Evolutionary conservation across 139 green algal species (phyloP).

Genomic region (Picochlorum costavermella): DNA sequence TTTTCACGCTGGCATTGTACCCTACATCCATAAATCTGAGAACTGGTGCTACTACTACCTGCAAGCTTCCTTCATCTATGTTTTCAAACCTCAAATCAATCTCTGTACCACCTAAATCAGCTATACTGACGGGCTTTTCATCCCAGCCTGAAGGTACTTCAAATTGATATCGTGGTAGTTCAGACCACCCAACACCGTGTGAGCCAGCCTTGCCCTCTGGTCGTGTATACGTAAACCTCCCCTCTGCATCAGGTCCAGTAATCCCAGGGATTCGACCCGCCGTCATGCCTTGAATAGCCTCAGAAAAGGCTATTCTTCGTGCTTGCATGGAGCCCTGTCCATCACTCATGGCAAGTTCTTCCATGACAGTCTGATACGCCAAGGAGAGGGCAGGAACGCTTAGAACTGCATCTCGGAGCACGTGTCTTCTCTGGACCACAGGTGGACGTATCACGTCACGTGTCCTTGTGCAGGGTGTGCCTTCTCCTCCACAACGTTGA

Average conservation of each 20-base stretch:
- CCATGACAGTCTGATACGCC: too few species aligned
- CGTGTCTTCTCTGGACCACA: too few species aligned
- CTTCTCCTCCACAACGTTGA: too few species aligned
- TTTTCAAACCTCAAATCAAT: conserved; percentile 55
- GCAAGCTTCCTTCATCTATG: conserved; percentile 55
- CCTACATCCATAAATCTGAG: conserved; percentile 65
- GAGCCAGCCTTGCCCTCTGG: conserved; percentile 75
- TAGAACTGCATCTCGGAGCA: too few species aligned
- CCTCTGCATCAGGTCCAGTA: conserved; percentile 39
- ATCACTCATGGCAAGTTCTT: too few species aligned
- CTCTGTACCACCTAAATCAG: conserved; percentile 89
- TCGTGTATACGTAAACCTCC: conserved; percentile 61
- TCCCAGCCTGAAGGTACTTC: conserved; percentile 65
- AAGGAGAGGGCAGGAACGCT: too few species aligned
- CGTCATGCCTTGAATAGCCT: conserved; percentile 65
- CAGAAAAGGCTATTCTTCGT: conserved; percentile 1
- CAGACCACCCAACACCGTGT: conserved; percentile 85
- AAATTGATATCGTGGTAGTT: conserved; percentile 84
- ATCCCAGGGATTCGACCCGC: conserved; percentile 71
- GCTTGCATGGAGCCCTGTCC: too few species aligned
- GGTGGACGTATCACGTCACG: too few species aligned
- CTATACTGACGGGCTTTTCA: conserved; percentile 89
- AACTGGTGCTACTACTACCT: conserved; percentile 84
- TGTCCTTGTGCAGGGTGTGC: too few species aligned
- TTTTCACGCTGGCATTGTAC: conserved; percentile 42